phyloP scores from a whole-genome alignment of 495 filamentous ascomycete genomes.

The Lasiosphaeria miniovina region DNA sequence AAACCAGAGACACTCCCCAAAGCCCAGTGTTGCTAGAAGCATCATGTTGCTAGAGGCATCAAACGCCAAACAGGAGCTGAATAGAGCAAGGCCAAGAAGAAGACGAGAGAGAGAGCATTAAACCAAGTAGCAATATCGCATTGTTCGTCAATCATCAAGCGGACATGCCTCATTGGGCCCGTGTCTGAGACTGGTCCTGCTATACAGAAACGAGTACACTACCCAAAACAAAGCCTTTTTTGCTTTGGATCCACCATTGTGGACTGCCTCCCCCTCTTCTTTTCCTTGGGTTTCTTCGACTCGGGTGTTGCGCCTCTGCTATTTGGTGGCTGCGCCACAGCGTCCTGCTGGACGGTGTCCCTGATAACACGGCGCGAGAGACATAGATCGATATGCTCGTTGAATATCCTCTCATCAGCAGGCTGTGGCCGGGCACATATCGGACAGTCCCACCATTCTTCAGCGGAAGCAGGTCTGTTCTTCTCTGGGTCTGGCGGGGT shows the following conservation, averaged over 20 bases:
- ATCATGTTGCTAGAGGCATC: background rate
- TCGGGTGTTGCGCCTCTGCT: conserved; percentile 22
- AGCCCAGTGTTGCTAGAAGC: background rate
- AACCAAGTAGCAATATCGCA: background rate
- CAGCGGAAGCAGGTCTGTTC: conserved; percentile 12
- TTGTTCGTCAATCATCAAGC: background rate
- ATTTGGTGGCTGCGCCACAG: conserved; percentile 6
- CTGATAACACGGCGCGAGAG: conserved; percentile 82
- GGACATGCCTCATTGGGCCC: background rate
- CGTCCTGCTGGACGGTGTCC: conserved; percentile 59
- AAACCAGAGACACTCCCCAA: background rate
- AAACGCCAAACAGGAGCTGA: background rate
- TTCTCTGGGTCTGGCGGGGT: conserved; percentile 47
- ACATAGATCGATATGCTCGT: conserved; percentile 92
- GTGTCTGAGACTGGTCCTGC: background rate
- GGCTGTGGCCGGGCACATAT: conserved; percentile 73
- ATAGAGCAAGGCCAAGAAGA: background rate
- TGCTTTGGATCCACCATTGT: conserved; percentile 39
- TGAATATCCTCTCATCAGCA: conserved; percentile 76
- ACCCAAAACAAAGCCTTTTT: conserved; percentile 46
- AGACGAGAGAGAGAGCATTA: background rate
- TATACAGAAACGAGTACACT: background rate
- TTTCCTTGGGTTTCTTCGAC: conserved; percentile 33
- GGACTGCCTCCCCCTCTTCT: conserved; percentile 27
- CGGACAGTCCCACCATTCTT: conserved; percentile 76